Base-by-base conservation (phyloP, 2,329 filamentous ascomycete genomes). In the Aureobasidium sp. region DNA sequence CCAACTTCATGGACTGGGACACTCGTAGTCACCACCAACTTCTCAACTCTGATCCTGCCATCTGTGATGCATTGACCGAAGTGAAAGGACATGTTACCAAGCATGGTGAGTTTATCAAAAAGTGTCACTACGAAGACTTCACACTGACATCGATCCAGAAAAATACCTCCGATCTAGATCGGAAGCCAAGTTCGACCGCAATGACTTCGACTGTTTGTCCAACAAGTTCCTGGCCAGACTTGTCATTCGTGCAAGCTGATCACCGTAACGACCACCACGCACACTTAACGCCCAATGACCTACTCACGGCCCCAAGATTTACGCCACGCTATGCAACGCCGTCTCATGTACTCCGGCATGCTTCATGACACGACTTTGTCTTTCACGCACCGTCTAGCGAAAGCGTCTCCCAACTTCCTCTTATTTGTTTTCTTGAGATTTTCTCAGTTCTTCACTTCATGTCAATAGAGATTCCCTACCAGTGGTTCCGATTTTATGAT, bases 181-280 rank as follows among this genome's bases (percentile, higher is more conserved):
- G 68, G 86, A 87, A 63, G 85, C 88, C 70, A 90, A 88, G 76
- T 97, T 96, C 75, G 89, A 96, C 78, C 86, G 90, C 68, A 85
- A 88, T 69, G 90, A 97, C 79, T 97, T 97, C 73, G 93, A 97
- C 79, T 94, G 87, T 64, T 78, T 97, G 72, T 96, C 92, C 59
- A 97, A 96, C 81, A 97, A 97, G 81, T 97, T 97, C 80, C 79
- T 97, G 68, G 95, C 92, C 40, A 95, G 95, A 78, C 85, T 97
- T 71, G 92, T 97, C 74, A 96, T 97, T 75, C 91, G 93, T 69
- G 90, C 93, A 71, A 96, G 95, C 79, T 96, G 70, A 64, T 47
- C 19, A 29, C 15, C 42, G 17, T 39, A 29, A 39, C 29, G 35
- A 24, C 33, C 3, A 57, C 33, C 8, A 60, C 45, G 57, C 31